Percentiles rank a stretch among this genome's conserved stretches.
Evolutionary conservation across 1,139 yeast species (phyloP).

Genomic region (Candida dubliniensis): DNA sequence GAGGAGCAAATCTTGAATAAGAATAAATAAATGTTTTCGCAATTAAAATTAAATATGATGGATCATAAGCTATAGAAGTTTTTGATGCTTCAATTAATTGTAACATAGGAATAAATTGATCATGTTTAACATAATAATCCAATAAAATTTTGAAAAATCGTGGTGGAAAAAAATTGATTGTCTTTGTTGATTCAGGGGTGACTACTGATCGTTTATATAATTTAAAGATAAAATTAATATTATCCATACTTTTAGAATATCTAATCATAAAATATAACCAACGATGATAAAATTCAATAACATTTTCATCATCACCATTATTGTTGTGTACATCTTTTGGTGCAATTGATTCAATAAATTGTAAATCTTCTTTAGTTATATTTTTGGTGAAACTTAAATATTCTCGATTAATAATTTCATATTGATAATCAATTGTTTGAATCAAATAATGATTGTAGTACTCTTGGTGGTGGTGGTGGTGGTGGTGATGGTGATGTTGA

Average conservation of each 20-base stretch:
- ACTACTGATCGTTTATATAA: slow-evolving; percentile 9
- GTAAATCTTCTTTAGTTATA: slow-evolving; percentile 26
- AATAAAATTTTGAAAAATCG: slow-evolving; percentile 17
- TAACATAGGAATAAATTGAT: slow-evolving; percentile 14
- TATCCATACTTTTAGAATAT: slow-evolving; percentile 21
- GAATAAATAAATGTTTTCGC: slow-evolving; percentile 33
- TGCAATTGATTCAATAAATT: slow-evolving; percentile 8
- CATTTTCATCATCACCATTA: slow-evolving; percentile 6
- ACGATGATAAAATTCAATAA: slow-evolving; percentile 14
- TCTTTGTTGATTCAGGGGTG: neutral
- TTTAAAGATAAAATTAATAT: slow-evolving; percentile 26
- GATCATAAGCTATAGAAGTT: slow-evolving; percentile 18
- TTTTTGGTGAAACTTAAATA: slow-evolving; percentile 25
- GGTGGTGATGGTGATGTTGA: neutral
- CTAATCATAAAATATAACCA: slow-evolving; percentile 17
- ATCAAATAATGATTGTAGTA: slow-evolving; percentile 24
- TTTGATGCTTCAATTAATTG: slow-evolving; percentile 10
- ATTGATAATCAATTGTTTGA: slow-evolving; percentile 24
- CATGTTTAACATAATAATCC: slow-evolving; percentile 14
- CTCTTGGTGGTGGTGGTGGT: too few species aligned
- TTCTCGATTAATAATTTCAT: slow-evolving; percentile 28
- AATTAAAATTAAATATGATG: slow-evolving; percentile 24
- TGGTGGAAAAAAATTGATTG: slow-evolving; percentile 2
- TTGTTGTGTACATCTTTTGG: slow-evolving; percentile 1
- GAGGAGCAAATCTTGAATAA: slow-evolving; percentile 34